Evolutionary conservation across 2,329 filamentous ascomycete species (phyloP), one percentile per base, ranked within the genome.

Genomic region (Neonectria coccinea): DNA sequence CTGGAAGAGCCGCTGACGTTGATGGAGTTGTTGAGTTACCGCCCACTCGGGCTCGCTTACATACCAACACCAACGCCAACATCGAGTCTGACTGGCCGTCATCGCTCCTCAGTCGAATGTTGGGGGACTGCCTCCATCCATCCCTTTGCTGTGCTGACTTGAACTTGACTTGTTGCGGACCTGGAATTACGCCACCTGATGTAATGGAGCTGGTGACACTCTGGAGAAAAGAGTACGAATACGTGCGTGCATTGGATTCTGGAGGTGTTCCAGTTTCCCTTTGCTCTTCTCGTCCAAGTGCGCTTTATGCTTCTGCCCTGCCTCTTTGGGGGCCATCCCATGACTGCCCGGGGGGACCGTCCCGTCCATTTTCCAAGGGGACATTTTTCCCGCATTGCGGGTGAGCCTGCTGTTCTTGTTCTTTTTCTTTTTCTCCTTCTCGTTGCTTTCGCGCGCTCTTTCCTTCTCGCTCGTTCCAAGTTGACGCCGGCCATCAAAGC

Each of bases 151-250:
- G 33, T 16, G 33, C 33, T 36, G 33, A 36, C 36, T 39, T 39
- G 36, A 29, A 36, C 36, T 39, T 39, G 36, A 29, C 27, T 29
- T 29, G 7, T 29, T n/a, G 27, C 29, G 29, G 48, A 62, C 59
- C 67, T 67, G 52, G 56, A 63, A 63, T 66, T 59, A 62, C 70
- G 66, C 70, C 70, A 73, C 69, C 59, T 73, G 67, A 72, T 73
- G 68, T 58, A 71, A 72, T 73, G 48, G 60, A 51, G 48, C 33
- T 56, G 52, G 57, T 42, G 29, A 29, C 29, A 29, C 8, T 29
- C 29, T 29, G 29, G 29, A 31, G 27, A 45, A 27, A 33, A 9
- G 36, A 18, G 44, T 55, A 56, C 59, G 53, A 62, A 62, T 62
- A 62, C 53, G 59, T 48, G 27, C 41, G 31, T 45, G 53, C 52